Base-by-base conservation (phyloP, 345 rosid species). In the Citrus hindsii region DNA sequence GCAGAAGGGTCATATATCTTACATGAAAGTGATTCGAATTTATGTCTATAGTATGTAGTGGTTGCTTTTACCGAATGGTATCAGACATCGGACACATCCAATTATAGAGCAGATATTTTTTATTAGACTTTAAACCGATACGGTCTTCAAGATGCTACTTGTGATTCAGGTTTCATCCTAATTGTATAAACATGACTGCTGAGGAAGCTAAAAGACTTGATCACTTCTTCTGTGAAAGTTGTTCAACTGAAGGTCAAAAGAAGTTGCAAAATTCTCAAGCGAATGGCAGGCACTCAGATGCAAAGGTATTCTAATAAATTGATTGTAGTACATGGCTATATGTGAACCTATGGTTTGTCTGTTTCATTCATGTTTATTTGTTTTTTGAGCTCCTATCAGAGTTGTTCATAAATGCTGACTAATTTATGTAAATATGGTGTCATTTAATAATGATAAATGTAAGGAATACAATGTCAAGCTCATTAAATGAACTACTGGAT, bases 161-260 rank as follows among this genome's bases (percentile, higher is more conserved):
- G 76, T 88, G 88, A 81, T 91, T 86, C 98, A 96, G 99, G 99
- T 96, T 91, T 86, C 99, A 96, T 80, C 99, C 99, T 86, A 83
- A 88, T 87, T 96, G 99, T 91, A 94, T 96, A 86, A 94, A 92
- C 84, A 89, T 90, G 87, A 88, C 91, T 5, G 87, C 77, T 56
- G 98, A 94, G 88, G 97, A 90, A 79, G 98, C 98, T 61, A 84
- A 90, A 81, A 86, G 87, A 83, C 92, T 91, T 0, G 97, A 92
- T 58, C 94, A 90, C 79, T 96, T 90, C 89, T 96, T 80, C 84
- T 96, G 99, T 72, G 92, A 90, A 86, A 90, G 81, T 67, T 96
- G 99, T 78, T 89, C 95, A 35, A 77, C 94, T 37, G 90, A 90
- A 84, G 76, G 89, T 76, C 89, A 91, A 69, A 89, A 88, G 75